phyloP scores from a whole-genome alignment of 139 green algal species.

The Micromonas commoda region DNA sequence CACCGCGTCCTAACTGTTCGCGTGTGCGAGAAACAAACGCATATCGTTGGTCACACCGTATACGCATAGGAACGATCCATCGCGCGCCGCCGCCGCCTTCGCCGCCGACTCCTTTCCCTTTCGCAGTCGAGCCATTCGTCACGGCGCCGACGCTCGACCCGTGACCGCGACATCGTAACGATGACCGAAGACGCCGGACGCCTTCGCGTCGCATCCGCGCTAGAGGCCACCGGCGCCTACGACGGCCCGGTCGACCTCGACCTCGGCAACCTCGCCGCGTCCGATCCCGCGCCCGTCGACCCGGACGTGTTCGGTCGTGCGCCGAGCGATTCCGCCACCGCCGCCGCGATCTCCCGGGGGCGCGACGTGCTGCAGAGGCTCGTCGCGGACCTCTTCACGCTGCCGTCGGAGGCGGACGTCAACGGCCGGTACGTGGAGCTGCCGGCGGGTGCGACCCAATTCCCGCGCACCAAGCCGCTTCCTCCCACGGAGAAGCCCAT shows the following conservation, averaged over 20 bases:
- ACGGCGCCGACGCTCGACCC: too few relatives aligned
- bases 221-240: slow-evolving; percentile 4
- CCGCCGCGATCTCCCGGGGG: slow-evolving; percentile 45
- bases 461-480: slow-evolving; percentile 76
- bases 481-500: slow-evolving; percentile 62
- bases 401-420: slow-evolving; percentile 49
- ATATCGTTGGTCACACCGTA: too few relatives aligned
- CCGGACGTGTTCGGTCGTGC: slow-evolving; percentile 46
- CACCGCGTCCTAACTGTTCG: too few relatives aligned
- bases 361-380: slow-evolving; percentile 64
- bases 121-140: too few relatives aligned
- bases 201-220: neutral
- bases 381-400: slow-evolving; percentile 57
- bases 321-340: slow-evolving; percentile 33
- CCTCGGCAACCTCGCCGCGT: slow-evolving; percentile 71
- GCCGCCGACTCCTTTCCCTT: too few relatives aligned
- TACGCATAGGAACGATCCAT: too few relatives aligned
- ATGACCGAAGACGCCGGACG: too few relatives aligned
- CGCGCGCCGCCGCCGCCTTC: too few relatives aligned
- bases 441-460: slow-evolving; percentile 54
- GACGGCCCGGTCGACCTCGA: slow-evolving; percentile 62
- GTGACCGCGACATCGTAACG: too few relatives aligned
- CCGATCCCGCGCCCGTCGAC: slow-evolving; percentile 48
- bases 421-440: slow-evolving; percentile 63
- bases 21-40: too few relatives aligned